A percentile compares a stretch with the other conserved stretches of the same genome.
phyloP scores from a whole-genome alignment of 2,329 filamentous ascomycete species.

The Colletotrichum kahawae region DNA sequence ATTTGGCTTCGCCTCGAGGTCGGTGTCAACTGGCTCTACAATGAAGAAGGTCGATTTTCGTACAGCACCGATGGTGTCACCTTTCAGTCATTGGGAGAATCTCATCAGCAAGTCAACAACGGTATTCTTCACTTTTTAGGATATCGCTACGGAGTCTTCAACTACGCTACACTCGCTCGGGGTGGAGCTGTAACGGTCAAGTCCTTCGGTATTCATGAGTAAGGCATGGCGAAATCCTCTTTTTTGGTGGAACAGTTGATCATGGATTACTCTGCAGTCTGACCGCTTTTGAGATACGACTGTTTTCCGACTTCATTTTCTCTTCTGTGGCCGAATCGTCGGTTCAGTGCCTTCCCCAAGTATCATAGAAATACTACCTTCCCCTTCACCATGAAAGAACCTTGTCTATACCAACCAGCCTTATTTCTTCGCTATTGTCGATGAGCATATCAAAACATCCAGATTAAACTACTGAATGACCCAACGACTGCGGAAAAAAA shows the following conservation, averaged over 20 bases:
- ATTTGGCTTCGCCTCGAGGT: neutral
- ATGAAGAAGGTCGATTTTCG: neutral
- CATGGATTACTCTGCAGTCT: neutral
- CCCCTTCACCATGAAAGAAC: too few relatives aligned
- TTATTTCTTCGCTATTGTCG: too few relatives aligned
- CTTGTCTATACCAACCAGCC: too few relatives aligned
- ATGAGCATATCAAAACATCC: neutral
- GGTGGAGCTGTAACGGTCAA: neutral
- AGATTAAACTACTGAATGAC: neutral
- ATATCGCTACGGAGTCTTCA: neutral
- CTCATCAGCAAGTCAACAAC: neutral
- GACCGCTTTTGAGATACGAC: neutral
- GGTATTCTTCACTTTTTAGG: neutral
- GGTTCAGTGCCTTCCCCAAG: rapidly evolving
- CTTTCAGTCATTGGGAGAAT: neutral
- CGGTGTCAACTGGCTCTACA: neutral
- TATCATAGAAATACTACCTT: neutral
- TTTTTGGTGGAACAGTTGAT: neutral
- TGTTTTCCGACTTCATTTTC: rapidly evolving
- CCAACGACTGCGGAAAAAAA: neutral
- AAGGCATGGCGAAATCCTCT: neutral
- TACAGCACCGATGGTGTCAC: neutral
- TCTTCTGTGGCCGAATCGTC: neutral
- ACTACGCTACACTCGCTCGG: neutral
- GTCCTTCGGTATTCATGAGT: neutral